Evolutionary conservation across 495 filamentous ascomycete genomes (phyloP), one percentile per base, ranked within the genome.

Genomic region (Penicillium paxilli): DNA sequence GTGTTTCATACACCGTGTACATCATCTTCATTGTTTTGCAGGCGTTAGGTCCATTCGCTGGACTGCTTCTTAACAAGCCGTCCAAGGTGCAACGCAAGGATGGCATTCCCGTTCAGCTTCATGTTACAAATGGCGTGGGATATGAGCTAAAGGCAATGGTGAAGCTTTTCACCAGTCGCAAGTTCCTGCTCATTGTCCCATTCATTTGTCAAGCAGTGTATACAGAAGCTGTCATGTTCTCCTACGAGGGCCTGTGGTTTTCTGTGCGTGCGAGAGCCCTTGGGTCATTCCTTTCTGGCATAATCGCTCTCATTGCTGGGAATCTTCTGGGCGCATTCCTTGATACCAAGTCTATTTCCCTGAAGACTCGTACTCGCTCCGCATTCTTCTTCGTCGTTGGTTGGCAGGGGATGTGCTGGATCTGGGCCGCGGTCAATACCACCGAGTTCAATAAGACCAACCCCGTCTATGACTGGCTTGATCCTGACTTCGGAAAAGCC

Each of bases 141-240:
- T 63, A 50, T 41, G 85, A 87, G 64, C 59, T 88, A 12, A 77
- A 77, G 51, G 70, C 68, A 7, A 83, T 76, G 30, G 56, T 66
- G 2, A 77, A 67, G 47, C 66, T 83, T 1, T 83, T 85, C 54
- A 57, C 80, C 44, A 78, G 63, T 20, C 75, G 66, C 25, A 74
- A 77, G 23, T 84, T 86, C 44, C 59, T 86, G 20, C 61, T 84
- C 3, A 74, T 86, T n/a, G 61, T 84, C 21, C 77, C 83, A 0
- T 80, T 83, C 22, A 84, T 87, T 49, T 79, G 76, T 33, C 83
- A 87, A 54, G 80, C 79, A 0, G 83, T 83, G 0, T 88, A 82
- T 50, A 72, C 77, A 0, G 82, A 87, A 62, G 76, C 84, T 0
- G 82, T 86, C 14, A 82, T 83, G 67, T 86, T 83, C 55, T 87